A percentile compares a stretch with the other conserved stretches of the same genome.
Evolutionary conservation across 2,329 filamentous ascomycete genomes (phyloP).

Genomic region (Aspergillus novoparasiticus): DNA sequence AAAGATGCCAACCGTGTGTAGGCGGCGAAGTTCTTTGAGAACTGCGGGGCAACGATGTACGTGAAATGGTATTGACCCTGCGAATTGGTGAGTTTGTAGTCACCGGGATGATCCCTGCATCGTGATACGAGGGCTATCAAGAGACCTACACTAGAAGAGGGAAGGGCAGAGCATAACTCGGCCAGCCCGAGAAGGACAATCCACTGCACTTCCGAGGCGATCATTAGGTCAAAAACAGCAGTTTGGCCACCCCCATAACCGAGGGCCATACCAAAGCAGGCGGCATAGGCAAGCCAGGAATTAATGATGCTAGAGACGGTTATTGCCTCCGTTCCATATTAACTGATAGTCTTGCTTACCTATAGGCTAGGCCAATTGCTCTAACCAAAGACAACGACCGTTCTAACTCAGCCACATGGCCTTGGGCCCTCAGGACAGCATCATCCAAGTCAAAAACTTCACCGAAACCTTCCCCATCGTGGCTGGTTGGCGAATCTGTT

Average conservation of each 20-base stretch:
- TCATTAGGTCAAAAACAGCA: conserved; percentile 26
- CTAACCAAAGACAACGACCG: conserved; percentile 27
- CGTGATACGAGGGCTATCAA: not conserved
- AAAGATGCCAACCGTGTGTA: conserved; percentile 27
- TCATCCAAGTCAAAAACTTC: not conserved
- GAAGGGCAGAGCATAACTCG: conserved; percentile 18
- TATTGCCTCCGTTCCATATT: not conserved
- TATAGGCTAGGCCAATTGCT: conserved; percentile 30
- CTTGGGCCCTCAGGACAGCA: conserved; percentile 4
- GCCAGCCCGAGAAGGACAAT: conserved; percentile 19
- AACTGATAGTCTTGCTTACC: conserved; percentile 9
- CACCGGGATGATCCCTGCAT: not conserved
- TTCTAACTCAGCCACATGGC: conserved; percentile 7
- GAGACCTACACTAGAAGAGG: conserved; percentile 17
- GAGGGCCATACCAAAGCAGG: conserved; percentile 27
- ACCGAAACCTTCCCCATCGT: not conserved
- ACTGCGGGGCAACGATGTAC: conserved; percentile 28
- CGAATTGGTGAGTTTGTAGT: not conserved
- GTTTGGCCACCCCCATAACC: conserved; percentile 26
- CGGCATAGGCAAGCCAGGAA: conserved; percentile 26
- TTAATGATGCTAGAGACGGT: conserved; percentile 23
- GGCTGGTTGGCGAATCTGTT: not conserved
- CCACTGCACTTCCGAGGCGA: conserved; percentile 26
- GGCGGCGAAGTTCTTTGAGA: conserved; percentile 26
- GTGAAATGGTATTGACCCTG: conserved; percentile 36